Evolutionary conservation across 2,329 filamentous ascomycete species (phyloP), one percentile per base, ranked within the genome.

Genomic region (Trichoderma citrinoviride): DNA sequence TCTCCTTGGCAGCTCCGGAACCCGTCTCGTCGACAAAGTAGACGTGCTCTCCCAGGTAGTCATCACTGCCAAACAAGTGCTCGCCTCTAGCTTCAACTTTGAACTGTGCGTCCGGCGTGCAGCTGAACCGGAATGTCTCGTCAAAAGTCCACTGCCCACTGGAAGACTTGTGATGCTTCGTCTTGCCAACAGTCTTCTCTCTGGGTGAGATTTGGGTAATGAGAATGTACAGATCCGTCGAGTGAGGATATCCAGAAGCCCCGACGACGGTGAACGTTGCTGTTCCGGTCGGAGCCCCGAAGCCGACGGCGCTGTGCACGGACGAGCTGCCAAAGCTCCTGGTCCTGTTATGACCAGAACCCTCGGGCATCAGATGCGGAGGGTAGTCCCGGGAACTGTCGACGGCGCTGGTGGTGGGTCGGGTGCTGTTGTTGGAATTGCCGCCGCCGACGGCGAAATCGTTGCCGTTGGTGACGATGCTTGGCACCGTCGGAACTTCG

Each of bases 11-110:
- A 37, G 83, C 81, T 12, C 85, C 86, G 1, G 82, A 80, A 2
- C 86, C 85, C 1, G 83, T 85, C 74, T 99, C 94, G 68, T 94
- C 92, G n/a, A 99, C 86, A 74, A 96, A 93, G 79, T 97, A 96
- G n/a, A 90, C 75, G 5, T 86, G 86, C 73, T 98, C 93, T 61
- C 95, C 95, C 0, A 99, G 83, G 66, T 89, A 86, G 64, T 93
- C 89, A 74, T 96, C 92, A 65, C 87, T 90, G 58, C 91, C 90
- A 73, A 98, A 94, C 0, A 88, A 91, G 72, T 90, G 87, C 73
- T 97, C 92, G 71, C 93, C 90, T 74, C 93, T 93, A 67, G 93
- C 93, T 68, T 91, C 85, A 67, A 99, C 75, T 75, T 92, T 90
- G 84, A 97, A 98, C 73, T 91, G 88, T 23, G 90, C 83, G 71